phyloP scores from a whole-genome alignment of 768 basidiomycete genomes.

The Amanita rubescens region DNA sequence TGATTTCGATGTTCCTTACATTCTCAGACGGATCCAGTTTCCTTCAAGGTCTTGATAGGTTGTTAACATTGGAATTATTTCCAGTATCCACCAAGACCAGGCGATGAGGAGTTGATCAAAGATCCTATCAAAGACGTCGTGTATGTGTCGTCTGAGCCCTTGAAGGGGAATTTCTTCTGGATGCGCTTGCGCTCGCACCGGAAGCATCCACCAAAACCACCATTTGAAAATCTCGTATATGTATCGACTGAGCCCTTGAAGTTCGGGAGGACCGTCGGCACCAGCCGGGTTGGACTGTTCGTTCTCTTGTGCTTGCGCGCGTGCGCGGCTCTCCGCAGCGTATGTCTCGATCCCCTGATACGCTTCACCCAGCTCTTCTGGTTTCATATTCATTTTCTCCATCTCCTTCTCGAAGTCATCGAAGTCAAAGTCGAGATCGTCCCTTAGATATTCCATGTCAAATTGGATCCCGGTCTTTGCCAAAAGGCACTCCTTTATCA shows the following conservation, averaged over 20 bases:
- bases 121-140: slow-evolving; percentile 13
- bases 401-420: slow-evolving; percentile 4
- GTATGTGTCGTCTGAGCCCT: slow-evolving; percentile 2
- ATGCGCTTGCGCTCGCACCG: no score
- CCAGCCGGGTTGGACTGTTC: no score
- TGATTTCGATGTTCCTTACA: slow-evolving; percentile 9
- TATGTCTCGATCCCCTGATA: slow-evolving; percentile 3
- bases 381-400: background rate
- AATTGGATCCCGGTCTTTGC: slow-evolving; percentile 15
- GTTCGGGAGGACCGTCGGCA: no score
- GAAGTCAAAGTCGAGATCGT: slow-evolving; percentile 15
- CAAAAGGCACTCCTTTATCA: slow-evolving; percentile 22
- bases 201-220: no score
- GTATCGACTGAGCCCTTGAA: no score
- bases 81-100: slow-evolving; percentile 20
- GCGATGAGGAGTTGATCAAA: slow-evolving; percentile 16
- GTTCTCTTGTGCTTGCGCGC: background rate
- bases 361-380: background rate
- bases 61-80: slow-evolving; percentile 16
- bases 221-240: no score
- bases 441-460: slow-evolving; percentile 13
- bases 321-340: background rate
- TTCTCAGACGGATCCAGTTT: slow-evolving; percentile 17
- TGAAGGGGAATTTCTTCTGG: background rate
- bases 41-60: slow-evolving; percentile 16